These are phyloP conservation scores for Pleoardoris graminearum DNA, from an alignment of 2,329 filamentous ascomycete species.

Conservation along the genomic window DNA sequence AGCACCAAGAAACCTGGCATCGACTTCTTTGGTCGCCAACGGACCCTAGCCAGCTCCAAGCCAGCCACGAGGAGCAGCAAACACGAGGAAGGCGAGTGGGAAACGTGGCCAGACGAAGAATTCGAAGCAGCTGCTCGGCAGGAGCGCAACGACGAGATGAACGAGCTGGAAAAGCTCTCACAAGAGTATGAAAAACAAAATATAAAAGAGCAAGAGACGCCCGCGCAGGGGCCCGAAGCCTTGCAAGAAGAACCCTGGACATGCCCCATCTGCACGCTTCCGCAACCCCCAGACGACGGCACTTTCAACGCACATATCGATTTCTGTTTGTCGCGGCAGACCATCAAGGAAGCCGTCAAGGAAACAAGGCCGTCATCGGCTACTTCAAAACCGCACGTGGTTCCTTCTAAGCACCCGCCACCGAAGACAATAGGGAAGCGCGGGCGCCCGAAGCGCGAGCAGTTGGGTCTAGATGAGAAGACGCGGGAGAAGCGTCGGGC, in stretches of 20 bases:
- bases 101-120: slow-evolving; percentile 69
- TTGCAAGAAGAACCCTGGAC: slow-evolving; percentile 62
- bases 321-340: slow-evolving; percentile 80
- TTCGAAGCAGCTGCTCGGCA: slow-evolving; percentile 65
- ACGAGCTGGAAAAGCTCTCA: slow-evolving; percentile 64
- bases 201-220: neutral
- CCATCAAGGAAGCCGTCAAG: slow-evolving; percentile 81
- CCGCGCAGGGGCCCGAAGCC: neutral
- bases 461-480: slow-evolving; percentile 22
- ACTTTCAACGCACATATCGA: slow-evolving; percentile 92
- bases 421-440: slow-evolving; percentile 35
- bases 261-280: slow-evolving; percentile 83
- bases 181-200: slow-evolving; percentile 54
- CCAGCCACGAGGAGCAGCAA: slow-evolving; percentile 11
- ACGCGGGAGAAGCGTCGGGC: slow-evolving; percentile 37
- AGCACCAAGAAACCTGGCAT: slow-evolving; percentile 81
- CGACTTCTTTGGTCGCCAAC: slow-evolving; percentile 72
- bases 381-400: slow-evolving; percentile 15
- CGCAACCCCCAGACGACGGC: slow-evolving; percentile 74
- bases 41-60: slow-evolving; percentile 15
- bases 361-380: slow-evolving; percentile 32
- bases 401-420: slow-evolving; percentile 14
- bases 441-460: slow-evolving; percentile 33
- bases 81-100: slow-evolving; percentile 59
- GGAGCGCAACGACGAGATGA: slow-evolving; percentile 63